Evolutionary conservation across 2,329 filamentous ascomycete species (phyloP).

Genomic region (Thielaviopsis ethacetica): DNA sequence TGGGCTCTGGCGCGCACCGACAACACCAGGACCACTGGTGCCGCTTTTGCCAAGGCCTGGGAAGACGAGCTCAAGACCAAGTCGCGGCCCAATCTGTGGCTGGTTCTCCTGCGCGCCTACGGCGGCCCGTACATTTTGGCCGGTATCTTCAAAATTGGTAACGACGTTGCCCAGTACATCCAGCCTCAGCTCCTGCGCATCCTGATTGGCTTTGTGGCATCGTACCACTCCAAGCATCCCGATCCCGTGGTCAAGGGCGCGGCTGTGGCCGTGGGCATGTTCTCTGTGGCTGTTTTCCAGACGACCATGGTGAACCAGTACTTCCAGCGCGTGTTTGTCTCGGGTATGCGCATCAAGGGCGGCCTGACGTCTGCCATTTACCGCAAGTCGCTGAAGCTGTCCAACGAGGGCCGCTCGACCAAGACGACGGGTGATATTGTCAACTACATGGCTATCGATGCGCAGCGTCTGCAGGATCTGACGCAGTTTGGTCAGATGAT

Average conservation of each 20-base stretch:
- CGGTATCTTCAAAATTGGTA: conserved; percentile 73
- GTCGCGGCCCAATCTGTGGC: conserved; percentile 60
- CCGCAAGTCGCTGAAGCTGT: conserved; percentile 73
- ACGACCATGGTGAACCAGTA: conserved; percentile 88
- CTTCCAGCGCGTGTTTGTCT: conserved; percentile 87
- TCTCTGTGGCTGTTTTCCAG: conserved; percentile 68
- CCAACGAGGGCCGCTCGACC: conserved; percentile 74
- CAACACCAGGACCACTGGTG: conserved; percentile 57
- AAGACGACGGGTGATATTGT: conserved; percentile 97
- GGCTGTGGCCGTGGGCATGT: conserved; percentile 84
- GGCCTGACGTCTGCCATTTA: conserved; percentile 84
- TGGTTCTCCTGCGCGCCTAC: conserved; percentile 70
- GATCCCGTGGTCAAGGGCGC: conserved; percentile 73
- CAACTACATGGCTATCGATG: conserved; percentile 98
- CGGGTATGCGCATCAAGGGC: conserved; percentile 92
- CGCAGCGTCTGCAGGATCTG: conserved; percentile 83
- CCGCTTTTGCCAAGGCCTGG: conserved; percentile 61
- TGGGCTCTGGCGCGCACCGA: conserved; percentile 80
- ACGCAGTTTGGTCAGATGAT: conserved; percentile 90
- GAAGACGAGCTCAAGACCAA: conserved; percentile 49
- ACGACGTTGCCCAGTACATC: conserved; percentile 70
- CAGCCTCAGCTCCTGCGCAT: conserved; percentile 81
- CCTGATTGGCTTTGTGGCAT: conserved; percentile 70
- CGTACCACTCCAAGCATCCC: conserved; percentile 37
- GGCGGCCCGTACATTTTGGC: conserved; percentile 70